Evolutionary conservation across 2,329 filamentous ascomycete species (phyloP).

Genomic region (Colletotrichum paranaense): DNA sequence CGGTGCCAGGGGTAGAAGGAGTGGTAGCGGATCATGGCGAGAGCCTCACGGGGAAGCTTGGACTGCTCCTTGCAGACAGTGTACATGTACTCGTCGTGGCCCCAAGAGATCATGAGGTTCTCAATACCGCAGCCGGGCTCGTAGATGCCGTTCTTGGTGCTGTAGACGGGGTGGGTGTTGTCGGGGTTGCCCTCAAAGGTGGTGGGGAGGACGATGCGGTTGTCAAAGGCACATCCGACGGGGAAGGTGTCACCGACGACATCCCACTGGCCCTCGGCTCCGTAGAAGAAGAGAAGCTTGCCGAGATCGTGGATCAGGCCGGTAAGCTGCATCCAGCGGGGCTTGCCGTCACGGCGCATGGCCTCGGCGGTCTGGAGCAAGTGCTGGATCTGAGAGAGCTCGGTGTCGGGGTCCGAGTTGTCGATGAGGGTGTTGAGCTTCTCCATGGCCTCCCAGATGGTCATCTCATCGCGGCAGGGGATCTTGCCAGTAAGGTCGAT

Average conservation of each 20-base stretch:
- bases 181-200: constrained; percentile 85
- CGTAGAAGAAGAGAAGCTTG: constrained; percentile 84
- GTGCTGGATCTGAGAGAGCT: constrained; percentile 89
- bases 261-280: constrained; percentile 90
- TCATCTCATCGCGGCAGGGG: constrained; percentile 76
- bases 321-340: constrained; percentile 83
- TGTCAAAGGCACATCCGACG: constrained; percentile 80
- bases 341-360: constrained; percentile 86
- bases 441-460: constrained; percentile 92
- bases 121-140: constrained; percentile 81
- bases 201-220: constrained; percentile 82
- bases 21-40: constrained; percentile 95
- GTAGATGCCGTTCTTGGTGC: constrained; percentile 84
- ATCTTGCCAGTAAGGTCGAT: constrained; percentile 68
- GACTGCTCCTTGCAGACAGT: constrained; percentile 87
- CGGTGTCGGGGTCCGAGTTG: constrained; percentile 90
- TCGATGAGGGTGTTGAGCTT: constrained; percentile 92
- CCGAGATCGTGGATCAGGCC: constrained; percentile 84
- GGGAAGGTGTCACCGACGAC: constrained; percentile 90
- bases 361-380: constrained; percentile 90
- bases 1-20: constrained; percentile 94
- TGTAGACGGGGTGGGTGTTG: constrained; percentile 75
- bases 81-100: constrained; percentile 90
- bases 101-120: constrained; percentile 91
- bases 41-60: constrained; percentile 80